Base-by-base conservation (phyloP, 2,329 filamentous ascomycete genomes). In the Penicillium aurantiogriseum region DNA sequence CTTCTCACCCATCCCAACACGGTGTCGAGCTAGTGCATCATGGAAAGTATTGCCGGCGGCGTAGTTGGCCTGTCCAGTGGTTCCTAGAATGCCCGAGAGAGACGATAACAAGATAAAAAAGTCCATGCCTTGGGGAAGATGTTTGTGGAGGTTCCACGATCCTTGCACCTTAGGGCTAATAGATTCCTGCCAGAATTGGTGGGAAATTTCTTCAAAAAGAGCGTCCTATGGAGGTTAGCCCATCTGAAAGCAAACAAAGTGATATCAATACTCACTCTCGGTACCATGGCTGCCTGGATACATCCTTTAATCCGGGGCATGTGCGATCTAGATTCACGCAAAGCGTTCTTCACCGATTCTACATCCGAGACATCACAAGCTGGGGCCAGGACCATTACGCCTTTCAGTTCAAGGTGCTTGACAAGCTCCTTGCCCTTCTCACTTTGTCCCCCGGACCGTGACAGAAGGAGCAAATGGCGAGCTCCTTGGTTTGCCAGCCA, bases 41-140 rank as follows among this genome's bases (percentile, higher is more conserved):
- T 77, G 70, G 62, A 71, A 79, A 1, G 72, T 69, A 48, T 71
- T 71, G 21, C 66, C 76, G 9, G 76, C 74, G 3, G 71, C 68
- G 56, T 79, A 79, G 58, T 77, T 80, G 15, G 78, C 71, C 49
- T 83, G 71, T 4, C 76, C 74, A 5, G 72, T 62, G 48, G 79
- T 79, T 5, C 81, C 80, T 5, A 79, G 65, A 21, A 82, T 64
- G 1, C 75, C 74, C 23, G 75, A 72, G 1, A 73, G 61, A 1
- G 77, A 79, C 0, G 75, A 77, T 0, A 79, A 63, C 59, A 76
- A 69, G 53, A 77, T 61, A 54, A 79, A 79, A 64, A 79, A 79
- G 51, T 76, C 73, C 13, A 79, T 63, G 29, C 73, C 59, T 5
- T 36, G 38, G 8, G 63, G 67, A 35, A 74, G 55, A 8, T 56